Base-by-base conservation (phyloP, 306 rosid species). In the Gastrolobium villosum region DNA sequence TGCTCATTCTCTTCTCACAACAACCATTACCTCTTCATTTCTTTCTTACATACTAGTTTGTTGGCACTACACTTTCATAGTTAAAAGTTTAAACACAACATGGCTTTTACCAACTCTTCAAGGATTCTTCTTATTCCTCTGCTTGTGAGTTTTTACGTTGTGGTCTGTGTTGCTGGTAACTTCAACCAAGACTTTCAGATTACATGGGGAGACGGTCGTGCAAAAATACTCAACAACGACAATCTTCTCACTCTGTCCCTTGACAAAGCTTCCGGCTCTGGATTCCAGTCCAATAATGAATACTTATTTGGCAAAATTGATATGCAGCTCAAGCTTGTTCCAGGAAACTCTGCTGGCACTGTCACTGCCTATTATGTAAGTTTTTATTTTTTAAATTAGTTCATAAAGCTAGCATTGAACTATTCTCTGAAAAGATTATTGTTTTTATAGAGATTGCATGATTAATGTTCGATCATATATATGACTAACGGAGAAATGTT, bases 261-360 rank as follows among this genome's bases (percentile, higher is more conserved):
- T 36, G 97, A 91, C 84, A 86, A 65, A 64, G 39, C 88, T 72
- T 91, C 97, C 2, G 97, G 97, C 75, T 89, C 94, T n/a, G 97
- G 97, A 15, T 91, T 91, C 46, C 84, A 67, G 13, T 89, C 97
- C 49, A 86, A 50, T 4, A 86, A 86, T 20, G 74, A 89, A 20
- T 91, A 86, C 45, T 31, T 87, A 2, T 89, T 72, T 50, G 94
- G 92, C 3, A 87, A 89, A 11, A 84, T 91, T 5, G 92, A 89
- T 28, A 89, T 91, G 88, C 97, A 91, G 44, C 64, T 91, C 75
- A 89, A 89, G 31, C 88, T 91, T 5, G 94, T 91, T 2, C 64
- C 87, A 0, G 89, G 90, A 9, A 86, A 91, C 79, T 91, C 97
- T 2, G 97, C 94, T 2, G 97, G 97, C 63, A 91, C 94, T 1